Evolutionary conservation across 176 grass and related monocot species (phyloP).

Genomic region (Hsuehochloa calcarea): DNA sequence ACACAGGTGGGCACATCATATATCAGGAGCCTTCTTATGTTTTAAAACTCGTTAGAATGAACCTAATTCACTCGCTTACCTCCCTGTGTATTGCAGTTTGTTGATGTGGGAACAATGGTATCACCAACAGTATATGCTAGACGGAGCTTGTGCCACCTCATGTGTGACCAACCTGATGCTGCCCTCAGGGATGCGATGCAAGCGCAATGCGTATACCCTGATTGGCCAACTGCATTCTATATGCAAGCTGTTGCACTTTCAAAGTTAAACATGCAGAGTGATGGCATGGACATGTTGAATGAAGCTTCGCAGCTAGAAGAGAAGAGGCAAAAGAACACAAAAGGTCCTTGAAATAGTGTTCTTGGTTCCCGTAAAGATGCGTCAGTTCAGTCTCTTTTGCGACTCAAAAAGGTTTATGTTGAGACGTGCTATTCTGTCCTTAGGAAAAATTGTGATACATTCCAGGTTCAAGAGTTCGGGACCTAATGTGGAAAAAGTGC

Average conservation of each 20-base stretch:
- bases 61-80: neutral
- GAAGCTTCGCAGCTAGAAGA: conserved; percentile 86
- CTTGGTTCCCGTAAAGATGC: conserved; percentile 14
- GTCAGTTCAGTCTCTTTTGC: conserved; percentile 9
- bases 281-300: conserved; percentile 83
- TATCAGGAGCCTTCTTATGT: neutral
- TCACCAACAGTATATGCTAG: conserved; percentile 84
- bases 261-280: conserved; percentile 83
- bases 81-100: conserved; percentile 53
- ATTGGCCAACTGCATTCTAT: conserved; percentile 94
- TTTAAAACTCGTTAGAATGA: neutral
- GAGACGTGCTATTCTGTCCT: conserved; percentile 17
- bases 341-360: conserved; percentile 29
- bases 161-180: conserved; percentile 74
- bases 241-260: conserved; percentile 89
- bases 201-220: conserved; percentile 78
- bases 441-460: neutral
- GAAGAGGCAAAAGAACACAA: conserved; percentile 61
- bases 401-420: conserved; percentile 18
- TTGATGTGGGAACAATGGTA: conserved; percentile 89
- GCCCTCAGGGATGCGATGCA: conserved; percentile 95
- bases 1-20: conserved; percentile 53
- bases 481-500: conserved; percentile 13
- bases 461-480: conserved; percentile 1
- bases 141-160: conserved; percentile 84